phyloP scores from a whole-genome alignment of 2,329 filamentous ascomycete genomes.

The Raffaelea ambrosiae region DNA sequence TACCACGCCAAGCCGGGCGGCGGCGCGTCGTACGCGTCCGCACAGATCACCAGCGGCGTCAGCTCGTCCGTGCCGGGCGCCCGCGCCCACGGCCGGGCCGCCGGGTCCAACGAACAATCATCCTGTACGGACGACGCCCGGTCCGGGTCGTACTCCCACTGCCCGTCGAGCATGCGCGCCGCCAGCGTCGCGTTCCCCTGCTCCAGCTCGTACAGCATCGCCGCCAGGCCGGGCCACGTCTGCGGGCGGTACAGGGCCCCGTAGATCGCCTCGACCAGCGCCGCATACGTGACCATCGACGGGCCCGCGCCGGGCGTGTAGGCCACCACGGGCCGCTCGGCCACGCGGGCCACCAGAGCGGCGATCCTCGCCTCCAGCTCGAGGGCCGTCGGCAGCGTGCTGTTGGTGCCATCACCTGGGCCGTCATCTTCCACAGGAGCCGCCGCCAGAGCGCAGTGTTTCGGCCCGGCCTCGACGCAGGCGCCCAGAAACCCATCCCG shows the following conservation, averaged over 20 bases:
- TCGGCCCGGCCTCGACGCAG: slow-evolving; percentile 37
- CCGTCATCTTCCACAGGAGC: background rate
- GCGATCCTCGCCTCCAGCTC: slow-evolving; percentile 33
- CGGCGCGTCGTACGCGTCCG: slow-evolving; percentile 35
- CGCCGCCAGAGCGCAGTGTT: slow-evolving; percentile 34
- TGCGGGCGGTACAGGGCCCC: slow-evolving; percentile 31
- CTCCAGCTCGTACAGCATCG: slow-evolving; percentile 35
- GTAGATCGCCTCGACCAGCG: slow-evolving; percentile 30
- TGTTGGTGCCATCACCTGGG: slow-evolving; percentile 3
- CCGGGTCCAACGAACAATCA: too few relatives aligned
- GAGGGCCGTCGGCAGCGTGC: slow-evolving; percentile 20
- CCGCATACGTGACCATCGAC: slow-evolving; percentile 36
- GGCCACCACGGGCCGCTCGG: slow-evolving; percentile 26
- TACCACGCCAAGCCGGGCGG: slow-evolving; percentile 34
- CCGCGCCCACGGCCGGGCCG: too few relatives aligned
- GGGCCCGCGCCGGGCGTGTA: slow-evolving; percentile 31
- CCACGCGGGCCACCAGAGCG: slow-evolving; percentile 26
- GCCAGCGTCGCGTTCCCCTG: slow-evolving; percentile 34
- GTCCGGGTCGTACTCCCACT: background rate
- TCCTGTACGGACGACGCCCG: background rate
- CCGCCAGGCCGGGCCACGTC: slow-evolving; percentile 32
- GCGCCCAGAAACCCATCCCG: slow-evolving; percentile 41
- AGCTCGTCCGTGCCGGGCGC: slow-evolving; percentile 30
- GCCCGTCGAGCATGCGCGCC: slow-evolving; percentile 26
- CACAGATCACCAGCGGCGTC: slow-evolving; percentile 32